These are phyloP conservation scores for Polytrichum formosum DNA, from an alignment of 225 moss, liverwort and hornwort species.

Conservation along the genomic window DNA sequence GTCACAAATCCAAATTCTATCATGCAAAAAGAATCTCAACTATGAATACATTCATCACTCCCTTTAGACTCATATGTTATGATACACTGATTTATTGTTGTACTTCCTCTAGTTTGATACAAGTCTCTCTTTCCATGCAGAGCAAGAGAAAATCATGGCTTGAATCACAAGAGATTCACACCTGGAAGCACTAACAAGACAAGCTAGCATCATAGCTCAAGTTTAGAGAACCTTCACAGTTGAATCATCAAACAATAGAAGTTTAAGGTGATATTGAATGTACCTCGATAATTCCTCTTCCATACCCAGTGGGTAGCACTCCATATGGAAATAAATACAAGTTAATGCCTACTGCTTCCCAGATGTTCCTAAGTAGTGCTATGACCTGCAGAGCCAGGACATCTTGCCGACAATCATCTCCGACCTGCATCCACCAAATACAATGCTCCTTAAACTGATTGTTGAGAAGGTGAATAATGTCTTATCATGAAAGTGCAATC, in stretches of 20 bases:
- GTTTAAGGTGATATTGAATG: background rate
- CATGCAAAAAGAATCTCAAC: background rate
- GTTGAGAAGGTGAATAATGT: no score
- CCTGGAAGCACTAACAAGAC: background rate
- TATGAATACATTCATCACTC: background rate
- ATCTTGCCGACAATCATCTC: conserved; percentile 93
- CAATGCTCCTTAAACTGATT: no score
- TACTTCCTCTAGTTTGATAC: no score
- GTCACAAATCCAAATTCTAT: background rate
- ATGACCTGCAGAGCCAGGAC: conserved; percentile 90
- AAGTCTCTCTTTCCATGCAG: no score
- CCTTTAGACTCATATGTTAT: no score
- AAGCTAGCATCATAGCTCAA: background rate
- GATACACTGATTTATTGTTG: no score
- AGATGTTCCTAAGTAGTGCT: conserved; percentile 69
- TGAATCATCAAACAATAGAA: background rate
- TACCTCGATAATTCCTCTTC: conserved; percentile 87
- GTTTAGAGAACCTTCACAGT: background rate
- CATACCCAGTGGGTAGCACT: conserved; percentile 84
- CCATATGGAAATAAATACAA: conserved; percentile 89
- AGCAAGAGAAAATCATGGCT: no score
- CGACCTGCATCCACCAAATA: conserved; percentile 45
- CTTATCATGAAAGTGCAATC: no score
- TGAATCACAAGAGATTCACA: no score
- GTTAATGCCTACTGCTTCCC: conserved; percentile 62